A percentile compares a stretch with the other conserved stretches of the same genome.
Evolutionary conservation across 1,139 yeast species (phyloP).

Genomic region (Geotrichum fermentans): DNA sequence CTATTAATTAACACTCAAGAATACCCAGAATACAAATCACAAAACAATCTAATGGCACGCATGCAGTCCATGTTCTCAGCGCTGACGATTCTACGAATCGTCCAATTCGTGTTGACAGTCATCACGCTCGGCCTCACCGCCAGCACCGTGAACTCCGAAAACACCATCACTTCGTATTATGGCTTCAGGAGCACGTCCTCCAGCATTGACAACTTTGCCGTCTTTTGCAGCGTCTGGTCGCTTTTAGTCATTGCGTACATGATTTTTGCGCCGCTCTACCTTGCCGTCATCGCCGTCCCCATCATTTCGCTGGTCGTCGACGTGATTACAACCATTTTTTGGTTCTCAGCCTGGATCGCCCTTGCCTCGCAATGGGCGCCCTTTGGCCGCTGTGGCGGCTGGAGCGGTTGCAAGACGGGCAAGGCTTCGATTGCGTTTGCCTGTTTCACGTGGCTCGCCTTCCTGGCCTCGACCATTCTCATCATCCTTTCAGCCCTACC

Average conservation of each 20-base stretch:
- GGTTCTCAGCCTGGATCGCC: conserved; percentile 24
- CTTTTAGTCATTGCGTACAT: conserved; percentile 17
- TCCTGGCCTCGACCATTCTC: conserved; percentile 11
- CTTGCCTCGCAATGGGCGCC: conserved; percentile 18
- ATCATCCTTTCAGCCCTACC: conserved; percentile 1
- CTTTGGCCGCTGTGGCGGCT: conserved; percentile 6
- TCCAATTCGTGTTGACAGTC: conserved; percentile 20
- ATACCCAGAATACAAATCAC: background rate
- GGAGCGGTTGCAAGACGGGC: conserved; percentile 21
- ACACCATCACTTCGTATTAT: background rate
- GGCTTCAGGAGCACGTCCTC: conserved; percentile 8
- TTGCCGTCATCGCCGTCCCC: conserved; percentile 15
- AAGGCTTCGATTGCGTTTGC: conserved; percentile 26
- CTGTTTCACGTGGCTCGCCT: conserved; percentile 20
- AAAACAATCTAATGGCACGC: background rate
- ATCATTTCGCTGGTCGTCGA: conserved; percentile 20
- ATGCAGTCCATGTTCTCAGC: background rate
- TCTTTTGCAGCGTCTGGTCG: conserved; percentile 22
- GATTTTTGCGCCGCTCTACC: background rate
- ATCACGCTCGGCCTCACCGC: conserved; percentile 22
- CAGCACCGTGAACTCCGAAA: conserved; percentile 7
- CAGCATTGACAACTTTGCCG: conserved; percentile 18
- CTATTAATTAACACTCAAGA: background rate
- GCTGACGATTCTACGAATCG: conserved; percentile 15
- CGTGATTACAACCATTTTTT: conserved; percentile 19